Evolutionary conservation across 306 rosid species (phyloP).

Genomic region (Prunus salicina): DNA sequence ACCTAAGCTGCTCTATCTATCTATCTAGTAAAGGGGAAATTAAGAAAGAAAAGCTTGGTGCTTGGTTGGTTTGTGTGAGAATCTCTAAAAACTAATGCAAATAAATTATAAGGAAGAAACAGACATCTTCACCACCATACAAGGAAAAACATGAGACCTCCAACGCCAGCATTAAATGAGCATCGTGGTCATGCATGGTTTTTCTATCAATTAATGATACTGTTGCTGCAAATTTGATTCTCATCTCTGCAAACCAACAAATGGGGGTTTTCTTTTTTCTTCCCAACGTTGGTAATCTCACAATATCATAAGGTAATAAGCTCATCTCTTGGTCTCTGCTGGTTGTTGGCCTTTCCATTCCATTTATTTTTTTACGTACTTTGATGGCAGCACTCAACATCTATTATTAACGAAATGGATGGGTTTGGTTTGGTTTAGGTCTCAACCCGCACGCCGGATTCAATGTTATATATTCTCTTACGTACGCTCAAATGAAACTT

Average conservation of each 20-base stretch:
- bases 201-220: background rate
- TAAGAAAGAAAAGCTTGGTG: slow-evolving; percentile 30
- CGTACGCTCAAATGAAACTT: too few relatives aligned
- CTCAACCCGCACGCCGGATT: too few relatives aligned
- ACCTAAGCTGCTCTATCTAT: slow-evolving; percentile 5
- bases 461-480: too few relatives aligned
- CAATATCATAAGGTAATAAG: background rate
- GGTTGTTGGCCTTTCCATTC: background rate
- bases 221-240: background rate
- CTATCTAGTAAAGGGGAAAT: background rate
- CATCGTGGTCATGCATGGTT: slow-evolving; percentile 22
- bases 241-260: background rate
- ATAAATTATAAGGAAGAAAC: slow-evolving; percentile 51
- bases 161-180: slow-evolving; percentile 62
- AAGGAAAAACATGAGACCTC: slow-evolving; percentile 60
- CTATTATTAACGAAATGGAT: too few relatives aligned
- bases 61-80: slow-evolving; percentile 34
- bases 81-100: slow-evolving; percentile 17
- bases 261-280: too few relatives aligned
- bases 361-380: too few relatives aligned
- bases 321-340: background rate
- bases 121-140: slow-evolving; percentile 78
- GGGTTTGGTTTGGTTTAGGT: too few relatives aligned
- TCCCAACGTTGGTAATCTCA: background rate
- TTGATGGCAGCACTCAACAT: too few relatives aligned